Evolutionary conservation across 129 eudicot species (phyloP).

Genomic region (Pulicaria dysenterica): DNA sequence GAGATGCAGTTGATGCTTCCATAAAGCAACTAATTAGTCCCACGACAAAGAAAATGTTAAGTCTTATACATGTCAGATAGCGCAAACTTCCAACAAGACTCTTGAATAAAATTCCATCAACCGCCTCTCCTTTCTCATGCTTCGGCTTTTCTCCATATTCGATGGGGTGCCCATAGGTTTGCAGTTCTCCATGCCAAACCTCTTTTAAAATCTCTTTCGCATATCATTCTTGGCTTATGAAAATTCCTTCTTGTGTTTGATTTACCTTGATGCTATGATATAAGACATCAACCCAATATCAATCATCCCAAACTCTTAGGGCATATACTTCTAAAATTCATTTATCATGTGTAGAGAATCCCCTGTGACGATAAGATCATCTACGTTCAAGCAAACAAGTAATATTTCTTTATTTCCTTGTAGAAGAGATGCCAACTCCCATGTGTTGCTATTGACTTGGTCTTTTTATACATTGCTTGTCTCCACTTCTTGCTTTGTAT

Average conservation of each 20-base stretch:
- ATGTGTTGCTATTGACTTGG: not conserved
- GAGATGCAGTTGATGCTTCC: not conserved
- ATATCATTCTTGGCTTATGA: too few relatives aligned
- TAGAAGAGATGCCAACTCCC: not conserved
- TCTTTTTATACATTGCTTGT: not conserved
- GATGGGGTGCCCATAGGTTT: too few relatives aligned
- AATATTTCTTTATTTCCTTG: not conserved
- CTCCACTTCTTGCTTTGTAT: not conserved
- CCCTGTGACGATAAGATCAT: not conserved
- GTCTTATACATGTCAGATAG: not conserved
- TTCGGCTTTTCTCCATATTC: too few relatives aligned
- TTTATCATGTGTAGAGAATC: not conserved
- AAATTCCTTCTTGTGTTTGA: too few relatives aligned
- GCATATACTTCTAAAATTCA: not conserved
- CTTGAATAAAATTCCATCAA: not conserved
- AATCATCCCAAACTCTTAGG: not conserved
- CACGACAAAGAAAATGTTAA: not conserved
- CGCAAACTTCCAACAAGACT: not conserved
- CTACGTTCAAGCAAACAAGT: not conserved
- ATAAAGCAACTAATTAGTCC: not conserved
- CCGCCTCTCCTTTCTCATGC: too few relatives aligned
- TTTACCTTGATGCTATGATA: not conserved
- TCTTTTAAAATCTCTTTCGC: too few relatives aligned
- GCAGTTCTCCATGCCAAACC: too few relatives aligned
- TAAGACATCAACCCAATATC: conserved; percentile 3